phyloP scores from a whole-genome alignment of 495 filamentous ascomycete species.

The Podospora sp. region DNA sequence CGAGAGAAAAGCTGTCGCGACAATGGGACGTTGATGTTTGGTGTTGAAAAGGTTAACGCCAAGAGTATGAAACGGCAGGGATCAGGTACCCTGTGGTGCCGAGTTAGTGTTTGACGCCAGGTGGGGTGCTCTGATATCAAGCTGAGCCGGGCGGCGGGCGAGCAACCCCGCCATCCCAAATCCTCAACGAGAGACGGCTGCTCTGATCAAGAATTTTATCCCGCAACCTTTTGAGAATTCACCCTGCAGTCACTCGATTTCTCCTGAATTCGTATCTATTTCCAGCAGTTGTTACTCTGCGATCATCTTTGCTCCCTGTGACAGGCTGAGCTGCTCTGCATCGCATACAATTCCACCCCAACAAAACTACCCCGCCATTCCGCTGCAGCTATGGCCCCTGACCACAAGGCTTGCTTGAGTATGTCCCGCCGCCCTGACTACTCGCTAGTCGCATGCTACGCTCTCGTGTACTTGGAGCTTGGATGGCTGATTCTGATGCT shows the following conservation, averaged over 20 bases:
- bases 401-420: conserved; percentile 94
- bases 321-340: not conserved
- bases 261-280: conserved; percentile 7
- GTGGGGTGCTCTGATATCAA: conserved; percentile 22
- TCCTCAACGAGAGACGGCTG: conserved; percentile 19
- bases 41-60: conserved; percentile 1
- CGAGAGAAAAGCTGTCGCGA: not conserved
- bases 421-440: conserved; percentile 55
- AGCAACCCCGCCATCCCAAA: conserved; percentile 32
- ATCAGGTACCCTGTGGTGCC: not conserved
- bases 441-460: conserved; percentile 46
- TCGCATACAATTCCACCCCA: conserved; percentile 2
- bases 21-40: not conserved
- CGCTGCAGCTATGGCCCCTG: conserved; percentile 68
- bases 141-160: not conserved
- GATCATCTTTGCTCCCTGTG: not conserved
- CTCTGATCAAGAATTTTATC: conserved; percentile 35
- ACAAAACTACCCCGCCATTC: conserved; percentile 14
- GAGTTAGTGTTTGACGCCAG: conserved; percentile 25
- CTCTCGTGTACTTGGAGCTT: conserved; percentile 55
- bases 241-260: not conserved
- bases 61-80: conserved; percentile 2
- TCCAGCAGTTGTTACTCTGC: conserved; percentile 21
- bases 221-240: conserved; percentile 21
- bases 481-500: conserved; percentile 56